A percentile compares a stretch with the other conserved stretches of the same genome.
Conservation (phyloP, 2,329 filamentous ascomycete genomes). For the Beauveria asiatica region DNA sequence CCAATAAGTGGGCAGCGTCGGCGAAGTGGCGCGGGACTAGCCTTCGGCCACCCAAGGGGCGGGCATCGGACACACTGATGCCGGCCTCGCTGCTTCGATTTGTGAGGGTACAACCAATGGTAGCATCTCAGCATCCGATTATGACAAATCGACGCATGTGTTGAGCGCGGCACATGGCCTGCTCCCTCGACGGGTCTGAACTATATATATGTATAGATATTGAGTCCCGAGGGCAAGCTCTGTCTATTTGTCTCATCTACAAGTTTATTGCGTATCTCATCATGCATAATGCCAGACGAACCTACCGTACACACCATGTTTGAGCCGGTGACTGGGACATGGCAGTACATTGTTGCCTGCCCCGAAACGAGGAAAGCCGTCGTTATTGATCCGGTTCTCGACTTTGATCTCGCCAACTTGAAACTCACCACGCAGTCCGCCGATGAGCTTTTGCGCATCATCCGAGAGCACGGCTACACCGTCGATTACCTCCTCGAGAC, state of each 20-base stretch:
- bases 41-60: background rate
- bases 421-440: constrained; percentile 38
- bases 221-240: too few species aligned
- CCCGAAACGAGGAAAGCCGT: constrained; percentile 37
- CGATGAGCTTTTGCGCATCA: constrained; percentile 38
- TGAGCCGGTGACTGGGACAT: constrained; percentile 39
- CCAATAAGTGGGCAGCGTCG: background rate
- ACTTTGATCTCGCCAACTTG: constrained; percentile 37
- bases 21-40: background rate
- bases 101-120: background rate
- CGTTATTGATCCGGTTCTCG: constrained; percentile 55
- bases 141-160: background rate
- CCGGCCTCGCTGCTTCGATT: background rate
- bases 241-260: background rate
- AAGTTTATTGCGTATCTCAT: background rate
- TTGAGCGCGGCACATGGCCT: background rate
- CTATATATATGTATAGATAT: background rate
- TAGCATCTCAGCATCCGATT: background rate
- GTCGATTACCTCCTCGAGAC: constrained; percentile 51
- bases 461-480: constrained; percentile 36
- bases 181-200: background rate
- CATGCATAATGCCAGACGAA: background rate
- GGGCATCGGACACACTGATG: background rate
- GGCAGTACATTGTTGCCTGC: constrained; percentile 54
- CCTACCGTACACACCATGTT: constrained; percentile 28